phyloP scores from a whole-genome alignment of 2,329 filamentous ascomycete species.

The Scedosporium minutisporum region DNA sequence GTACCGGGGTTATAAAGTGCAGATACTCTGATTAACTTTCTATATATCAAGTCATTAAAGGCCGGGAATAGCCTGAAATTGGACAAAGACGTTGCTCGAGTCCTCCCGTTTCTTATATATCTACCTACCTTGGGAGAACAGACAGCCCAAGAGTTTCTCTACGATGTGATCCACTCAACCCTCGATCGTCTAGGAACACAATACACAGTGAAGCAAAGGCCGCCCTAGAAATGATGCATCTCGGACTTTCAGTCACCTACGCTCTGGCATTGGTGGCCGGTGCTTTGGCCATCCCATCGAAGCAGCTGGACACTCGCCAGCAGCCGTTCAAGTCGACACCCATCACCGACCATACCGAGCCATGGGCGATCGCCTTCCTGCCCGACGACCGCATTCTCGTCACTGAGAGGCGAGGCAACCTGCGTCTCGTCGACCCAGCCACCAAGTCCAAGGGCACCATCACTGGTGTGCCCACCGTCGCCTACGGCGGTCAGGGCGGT shows the following conservation, averaged over 20 bases:
- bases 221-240: constrained; percentile 16
- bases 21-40: constrained; percentile 2
- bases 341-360: constrained; percentile 9
- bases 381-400: constrained; percentile 22
- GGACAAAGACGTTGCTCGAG: constrained; percentile 11
- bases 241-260: constrained; percentile 19
- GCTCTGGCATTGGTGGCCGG: constrained; percentile 18
- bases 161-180: constrained; percentile 14
- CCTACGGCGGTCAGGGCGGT: constrained; percentile 22
- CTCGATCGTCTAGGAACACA: constrained; percentile 14
- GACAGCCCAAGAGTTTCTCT: constrained; percentile 9
- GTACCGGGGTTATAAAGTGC: constrained; percentile 2
- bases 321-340: constrained; percentile 15
- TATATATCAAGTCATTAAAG: constrained; percentile 8
- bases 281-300: constrained; percentile 18
- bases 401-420: constrained; percentile 20
- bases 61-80: constrained; percentile 15
- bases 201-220: constrained; percentile 15
- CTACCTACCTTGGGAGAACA: constrained; percentile 13
- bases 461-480: constrained; percentile 21
- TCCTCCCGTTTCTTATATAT: constrained; percentile 18
- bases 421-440: constrained; percentile 19
- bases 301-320: constrained; percentile 18
- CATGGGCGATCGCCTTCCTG: constrained; percentile 21
- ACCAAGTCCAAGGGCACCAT: constrained; percentile 18